Evolutionary conservation across 73 alveolate species (phyloP).

Genomic region (Loxodes magnus): DNA sequence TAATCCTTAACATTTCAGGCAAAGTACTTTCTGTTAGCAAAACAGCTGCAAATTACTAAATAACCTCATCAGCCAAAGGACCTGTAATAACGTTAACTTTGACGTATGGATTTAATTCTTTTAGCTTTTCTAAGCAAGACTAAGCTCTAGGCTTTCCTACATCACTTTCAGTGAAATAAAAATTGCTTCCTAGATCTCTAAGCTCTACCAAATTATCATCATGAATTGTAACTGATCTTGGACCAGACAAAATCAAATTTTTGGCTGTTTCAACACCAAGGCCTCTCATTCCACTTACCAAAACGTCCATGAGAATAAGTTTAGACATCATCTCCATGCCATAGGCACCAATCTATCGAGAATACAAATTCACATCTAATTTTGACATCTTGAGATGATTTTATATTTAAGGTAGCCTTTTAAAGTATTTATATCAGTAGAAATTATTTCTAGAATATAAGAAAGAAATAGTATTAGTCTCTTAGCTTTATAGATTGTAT

Average conservation of each 20-base stretch:
- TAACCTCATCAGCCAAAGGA: slow-evolving; percentile 13
- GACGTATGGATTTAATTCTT: slow-evolving; percentile 82
- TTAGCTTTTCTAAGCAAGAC: slow-evolving; percentile 55
- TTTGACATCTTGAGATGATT: slow-evolving; percentile 11
- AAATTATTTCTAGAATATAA: no score
- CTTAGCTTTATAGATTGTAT: no score
- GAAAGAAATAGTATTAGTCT: no score
- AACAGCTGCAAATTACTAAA: slow-evolving; percentile 56
- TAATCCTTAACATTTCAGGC: slow-evolving; percentile 51
- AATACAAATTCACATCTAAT: slow-evolving; percentile 90
- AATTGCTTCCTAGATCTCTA: slow-evolving; percentile 89
- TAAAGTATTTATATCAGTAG: no score
- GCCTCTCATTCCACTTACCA: slow-evolving; percentile 67
- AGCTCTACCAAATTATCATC: slow-evolving; percentile 52
- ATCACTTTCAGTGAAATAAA: slow-evolving; percentile 79
- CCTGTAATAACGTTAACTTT: slow-evolving; percentile 42
- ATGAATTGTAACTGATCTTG: slow-evolving; percentile 74
- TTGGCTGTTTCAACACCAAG: slow-evolving; percentile 82
- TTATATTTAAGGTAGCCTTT: no score
- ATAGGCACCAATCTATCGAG: slow-evolving; percentile 95
- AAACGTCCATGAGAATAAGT: slow-evolving; percentile 77
- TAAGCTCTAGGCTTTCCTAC: slow-evolving; percentile 83
- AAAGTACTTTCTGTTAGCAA: slow-evolving; percentile 70
- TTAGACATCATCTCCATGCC: slow-evolving; percentile 97
- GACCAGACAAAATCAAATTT: slow-evolving; percentile 94